Evolutionary conservation across 306 rosid genomes (phyloP).

Genomic region (Lathyrus tuberosus): DNA sequence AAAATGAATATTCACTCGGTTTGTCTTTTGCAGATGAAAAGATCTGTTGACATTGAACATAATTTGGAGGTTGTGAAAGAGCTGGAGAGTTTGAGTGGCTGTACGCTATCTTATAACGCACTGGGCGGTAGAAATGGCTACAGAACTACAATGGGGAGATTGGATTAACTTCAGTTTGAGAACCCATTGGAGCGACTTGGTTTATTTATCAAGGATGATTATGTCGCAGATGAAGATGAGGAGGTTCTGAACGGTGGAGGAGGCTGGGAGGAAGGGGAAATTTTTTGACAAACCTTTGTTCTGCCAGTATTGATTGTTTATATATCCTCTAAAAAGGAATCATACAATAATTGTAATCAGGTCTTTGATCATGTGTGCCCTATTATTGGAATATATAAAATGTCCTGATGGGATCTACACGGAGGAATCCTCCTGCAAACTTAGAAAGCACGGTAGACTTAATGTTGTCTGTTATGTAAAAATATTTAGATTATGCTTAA

Average conservation of each 20-base stretch:
- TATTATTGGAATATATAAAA: conserved; percentile 1
- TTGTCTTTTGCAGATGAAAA: conserved; percentile 57
- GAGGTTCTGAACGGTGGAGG: conserved; percentile 44
- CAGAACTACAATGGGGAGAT: conserved; percentile 32
- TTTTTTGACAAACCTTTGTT: conserved; percentile 37
- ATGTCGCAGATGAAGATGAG: conserved; percentile 56
- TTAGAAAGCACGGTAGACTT: neutral
- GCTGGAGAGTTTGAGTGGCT: conserved; percentile 69
- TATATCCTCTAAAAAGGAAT: conserved; percentile 39
- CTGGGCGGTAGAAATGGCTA: conserved; percentile 34
- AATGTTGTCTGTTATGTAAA: conserved; percentile 5
- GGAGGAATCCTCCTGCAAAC: neutral
- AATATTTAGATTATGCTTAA: conserved; percentile 8
- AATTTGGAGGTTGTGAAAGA: conserved; percentile 63
- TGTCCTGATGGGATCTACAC: neutral
- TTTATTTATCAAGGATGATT: conserved; percentile 72
- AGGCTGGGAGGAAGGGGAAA: conserved; percentile 72
- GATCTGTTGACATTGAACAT: conserved; percentile 68
- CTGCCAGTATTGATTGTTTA: conserved; percentile 41
- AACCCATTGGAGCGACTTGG: conserved; percentile 79
- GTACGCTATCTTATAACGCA: conserved; percentile 39
- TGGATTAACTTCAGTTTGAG: conserved; percentile 44
- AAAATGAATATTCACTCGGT: neutral
- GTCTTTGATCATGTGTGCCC: conserved; percentile 16
- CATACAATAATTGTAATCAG: conserved; percentile 35